Evolutionary conservation across 2,329 filamentous ascomycete species (phyloP), one percentile per base, ranked within the genome.

Genomic region (Cladophialophora bantiana): DNA sequence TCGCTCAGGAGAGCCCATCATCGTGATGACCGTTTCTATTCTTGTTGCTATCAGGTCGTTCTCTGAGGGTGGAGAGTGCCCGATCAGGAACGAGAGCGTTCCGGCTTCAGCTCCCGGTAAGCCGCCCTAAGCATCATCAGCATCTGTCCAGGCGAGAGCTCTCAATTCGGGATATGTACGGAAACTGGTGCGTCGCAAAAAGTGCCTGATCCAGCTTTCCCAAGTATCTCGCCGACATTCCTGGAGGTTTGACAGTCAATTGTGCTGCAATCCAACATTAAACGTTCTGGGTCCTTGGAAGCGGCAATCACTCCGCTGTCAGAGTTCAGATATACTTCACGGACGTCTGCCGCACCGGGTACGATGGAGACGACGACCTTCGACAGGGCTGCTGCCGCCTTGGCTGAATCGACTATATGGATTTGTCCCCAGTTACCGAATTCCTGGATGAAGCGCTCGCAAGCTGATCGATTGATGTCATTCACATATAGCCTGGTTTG

Each of bases 221-320:
- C 32, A 7, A 63, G 13, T 31, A 42, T 38, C 36, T 56, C 50
- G 10, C 60, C 60, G 26, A 63, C 53, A 18, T 15, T 34, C 26
- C 53, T 53, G 10, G 60, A 42, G n/a, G 60, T 48, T 7, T 26
- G 35, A 31, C 52, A 48, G 18, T 56, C 53, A 9, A 63, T 63
- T 7, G 60, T 63, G 52, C 60, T 63, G 52, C 60, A 56, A 18
- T 63, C 60, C 60, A 63, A 35, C 38, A 57, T 31, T 31, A 63
- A 26, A 26, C 60, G 48, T 12, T 50, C 40, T 7, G 50, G n/a
- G 20, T 56, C 50, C n/a, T 45, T 42, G 7, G 60, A 32, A 20
- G 60, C 52, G 18, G 60, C 60, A 34, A 63, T 50, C 10, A 63
- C 36, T 9, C 60, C 60, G 4, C 5, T 56, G 6, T 50, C 60